Conservation (phyloP, 1,139 yeast genomes). For the Blastobotrys serpentis region DNA sequence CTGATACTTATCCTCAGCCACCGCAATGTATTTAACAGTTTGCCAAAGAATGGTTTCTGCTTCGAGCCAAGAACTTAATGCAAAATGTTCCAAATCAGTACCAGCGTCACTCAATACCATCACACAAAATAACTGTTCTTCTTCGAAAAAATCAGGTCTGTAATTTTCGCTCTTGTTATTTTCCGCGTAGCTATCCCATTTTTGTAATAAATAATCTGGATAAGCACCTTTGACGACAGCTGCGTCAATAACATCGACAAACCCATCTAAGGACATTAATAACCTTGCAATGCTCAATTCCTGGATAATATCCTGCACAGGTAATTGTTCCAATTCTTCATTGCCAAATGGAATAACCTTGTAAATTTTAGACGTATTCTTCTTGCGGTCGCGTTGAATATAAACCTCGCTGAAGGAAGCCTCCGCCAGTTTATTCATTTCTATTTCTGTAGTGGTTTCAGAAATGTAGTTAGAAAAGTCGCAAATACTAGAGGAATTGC, state of each 20-base stretch:
- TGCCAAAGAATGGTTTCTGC: constrained; percentile 55
- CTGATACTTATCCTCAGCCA: constrained; percentile 49
- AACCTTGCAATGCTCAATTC: constrained; percentile 48
- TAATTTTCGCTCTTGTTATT: constrained; percentile 36
- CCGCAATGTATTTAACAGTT: constrained; percentile 48
- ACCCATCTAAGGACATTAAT: constrained; percentile 43
- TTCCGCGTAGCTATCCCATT: constrained; percentile 46
- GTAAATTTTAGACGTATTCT: constrained; percentile 36
- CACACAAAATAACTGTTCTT: constrained; percentile 45
- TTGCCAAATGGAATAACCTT: constrained; percentile 54
- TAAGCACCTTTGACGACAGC: constrained; percentile 49
- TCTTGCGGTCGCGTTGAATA: constrained; percentile 24
- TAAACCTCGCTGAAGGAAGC: constrained; percentile 50
- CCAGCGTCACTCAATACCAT: constrained; percentile 51
- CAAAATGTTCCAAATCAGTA: constrained; percentile 46
- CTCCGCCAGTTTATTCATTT: constrained; percentile 44
- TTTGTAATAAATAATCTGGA: constrained; percentile 42
- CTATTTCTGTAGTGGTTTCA: constrained; percentile 24
- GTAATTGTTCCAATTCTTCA: constrained; percentile 44
- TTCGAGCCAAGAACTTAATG: constrained; percentile 50
- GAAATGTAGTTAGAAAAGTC: constrained; percentile 36
- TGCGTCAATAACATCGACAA: constrained; percentile 43
- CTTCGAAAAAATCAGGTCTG: constrained; percentile 41
- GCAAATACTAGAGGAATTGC: constrained; percentile 36
- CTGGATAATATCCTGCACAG: constrained; percentile 46